Percentiles rank a stretch among this genome's conserved stretches.
Evolutionary conservation across 179 eudicot species (phyloP).

Genomic region (Amaranthus tricolor): DNA sequence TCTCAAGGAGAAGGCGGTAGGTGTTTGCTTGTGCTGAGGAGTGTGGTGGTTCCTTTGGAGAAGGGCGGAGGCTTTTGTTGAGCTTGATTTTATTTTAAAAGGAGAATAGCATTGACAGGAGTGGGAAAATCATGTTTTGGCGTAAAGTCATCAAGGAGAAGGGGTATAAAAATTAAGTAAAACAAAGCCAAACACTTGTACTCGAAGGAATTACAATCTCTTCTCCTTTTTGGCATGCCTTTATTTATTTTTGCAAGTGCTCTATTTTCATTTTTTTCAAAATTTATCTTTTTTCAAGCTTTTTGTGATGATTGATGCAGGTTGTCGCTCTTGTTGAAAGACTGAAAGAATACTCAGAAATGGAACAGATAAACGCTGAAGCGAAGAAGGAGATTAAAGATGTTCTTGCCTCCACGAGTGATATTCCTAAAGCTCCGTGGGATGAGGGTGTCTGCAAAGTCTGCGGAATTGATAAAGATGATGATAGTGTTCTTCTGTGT

Average conservation of each 20-base stretch:
- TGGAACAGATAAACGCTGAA: slow-evolving; percentile 40
- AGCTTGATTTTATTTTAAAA: neutral
- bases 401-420: slow-evolving; percentile 43
- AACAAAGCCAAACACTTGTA: neutral
- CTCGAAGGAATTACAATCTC: neutral
- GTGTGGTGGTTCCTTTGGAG: neutral
- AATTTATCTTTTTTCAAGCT: neutral
- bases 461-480: slow-evolving; percentile 94
- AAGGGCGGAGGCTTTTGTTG: neutral
- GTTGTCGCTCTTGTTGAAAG: slow-evolving; percentile 55
- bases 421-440: slow-evolving; percentile 90
- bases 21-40: neutral
- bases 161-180: no score
- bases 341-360: slow-evolving; percentile 35
- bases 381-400: slow-evolving; percentile 53
- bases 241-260: neutral
- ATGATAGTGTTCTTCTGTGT: slow-evolving; percentile 83
- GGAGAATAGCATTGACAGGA: no score
- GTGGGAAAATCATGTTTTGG: neutral
- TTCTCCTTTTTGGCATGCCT: neutral
- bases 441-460: slow-evolving; percentile 95
- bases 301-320: slow-evolving; percentile 38
- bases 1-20: neutral
- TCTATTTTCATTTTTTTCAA: neutral
- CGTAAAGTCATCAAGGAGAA: neutral